Percentiles rank a stretch among this genome's conserved stretches.
Evolutionary conservation across 2,329 filamentous ascomycete species (phyloP).

Genomic region (Aspergillus pseudoviridinutans): DNA sequence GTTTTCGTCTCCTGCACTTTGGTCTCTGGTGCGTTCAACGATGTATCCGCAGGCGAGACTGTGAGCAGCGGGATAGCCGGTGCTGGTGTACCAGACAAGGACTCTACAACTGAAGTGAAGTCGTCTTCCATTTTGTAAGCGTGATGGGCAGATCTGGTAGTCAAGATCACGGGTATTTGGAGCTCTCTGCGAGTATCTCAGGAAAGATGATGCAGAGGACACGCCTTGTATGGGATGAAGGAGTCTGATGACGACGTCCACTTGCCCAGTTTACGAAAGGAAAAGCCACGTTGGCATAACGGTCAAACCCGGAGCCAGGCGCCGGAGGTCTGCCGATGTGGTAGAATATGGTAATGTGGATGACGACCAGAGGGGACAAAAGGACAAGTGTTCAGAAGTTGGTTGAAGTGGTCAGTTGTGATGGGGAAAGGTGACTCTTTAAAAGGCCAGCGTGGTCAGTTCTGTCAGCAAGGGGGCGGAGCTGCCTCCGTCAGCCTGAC

Average conservation of each 20-base stretch:
- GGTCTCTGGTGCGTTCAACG: conserved; percentile 26
- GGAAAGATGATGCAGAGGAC: background rate
- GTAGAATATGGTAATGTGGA: background rate
- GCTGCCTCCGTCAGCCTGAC: conserved; percentile 14
- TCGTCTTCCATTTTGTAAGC: conserved; percentile 29
- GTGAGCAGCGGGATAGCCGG: conserved; percentile 36
- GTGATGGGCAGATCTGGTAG: background rate
- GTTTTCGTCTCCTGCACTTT: conserved; percentile 23
- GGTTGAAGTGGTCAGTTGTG: conserved; percentile 6
- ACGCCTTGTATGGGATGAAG: background rate
- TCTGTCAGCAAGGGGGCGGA: conserved; percentile 18
- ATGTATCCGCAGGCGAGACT: conserved; percentile 40
- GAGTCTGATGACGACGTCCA: conserved; percentile 5
- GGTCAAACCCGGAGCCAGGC: conserved; percentile 23
- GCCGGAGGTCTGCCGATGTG: conserved; percentile 13
- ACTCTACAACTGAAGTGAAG: conserved; percentile 27
- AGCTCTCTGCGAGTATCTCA: conserved; percentile 7
- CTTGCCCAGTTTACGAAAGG: conserved; percentile 10
- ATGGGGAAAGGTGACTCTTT: conserved; percentile 26
- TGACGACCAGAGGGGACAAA: conserved; percentile 11
- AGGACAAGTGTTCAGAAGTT: conserved; percentile 35
- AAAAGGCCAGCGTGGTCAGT: conserved; percentile 41
- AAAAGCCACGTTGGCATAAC: conserved; percentile 38
- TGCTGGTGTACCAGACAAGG: conserved; percentile 28
- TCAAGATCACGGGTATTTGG: background rate